A percentile compares a stretch with the other conserved stretches of the same genome.
phyloP scores from a whole-genome alignment of 768 basidiomycete genomes.

The Sistotremastrum niveocremeum region DNA sequence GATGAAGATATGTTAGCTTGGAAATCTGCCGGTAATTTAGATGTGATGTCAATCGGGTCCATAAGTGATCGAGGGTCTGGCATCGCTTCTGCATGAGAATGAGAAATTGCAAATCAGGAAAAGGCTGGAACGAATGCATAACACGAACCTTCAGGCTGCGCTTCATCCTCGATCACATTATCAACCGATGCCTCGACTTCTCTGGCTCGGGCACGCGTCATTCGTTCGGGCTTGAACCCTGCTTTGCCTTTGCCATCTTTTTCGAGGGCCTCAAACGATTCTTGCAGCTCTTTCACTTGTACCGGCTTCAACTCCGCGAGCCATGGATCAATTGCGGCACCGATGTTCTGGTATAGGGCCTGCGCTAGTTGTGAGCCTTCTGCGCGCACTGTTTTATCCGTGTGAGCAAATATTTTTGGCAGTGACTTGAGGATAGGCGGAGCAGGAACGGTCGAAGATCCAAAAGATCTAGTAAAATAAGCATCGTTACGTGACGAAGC shows the following conservation, averaged over 20 bases:
- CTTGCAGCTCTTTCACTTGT: constrained; percentile 90
- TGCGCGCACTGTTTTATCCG: constrained; percentile 88
- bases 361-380: constrained; percentile 75
- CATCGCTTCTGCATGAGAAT: constrained; percentile 26
- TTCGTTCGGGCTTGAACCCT: constrained; percentile 59
- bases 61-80: constrained; percentile 70
- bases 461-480: constrained; percentile 48
- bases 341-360: constrained; percentile 69
- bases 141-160: constrained; percentile 26
- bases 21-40: constrained; percentile 63
- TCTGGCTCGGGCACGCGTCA: constrained; percentile 63
- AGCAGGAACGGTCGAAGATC: constrained; percentile 56
- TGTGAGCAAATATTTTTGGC: constrained; percentile 89
- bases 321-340: constrained; percentile 64
- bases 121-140: background rate
- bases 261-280: constrained; percentile 75
- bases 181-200: constrained; percentile 31
- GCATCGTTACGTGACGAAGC: background rate
- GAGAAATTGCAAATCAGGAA: constrained; percentile 6
- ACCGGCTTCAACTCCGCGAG: constrained; percentile 89
- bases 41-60: constrained; percentile 67
- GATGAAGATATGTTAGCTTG: constrained; percentile 68
- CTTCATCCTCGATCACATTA: constrained; percentile 21
- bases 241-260: constrained; percentile 80
- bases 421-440: constrained; percentile 74